Percentiles rank a stretch among this genome's conserved stretches.
phyloP scores from a whole-genome alignment of 805 yeast species.

The Komagataella ulmi region DNA sequence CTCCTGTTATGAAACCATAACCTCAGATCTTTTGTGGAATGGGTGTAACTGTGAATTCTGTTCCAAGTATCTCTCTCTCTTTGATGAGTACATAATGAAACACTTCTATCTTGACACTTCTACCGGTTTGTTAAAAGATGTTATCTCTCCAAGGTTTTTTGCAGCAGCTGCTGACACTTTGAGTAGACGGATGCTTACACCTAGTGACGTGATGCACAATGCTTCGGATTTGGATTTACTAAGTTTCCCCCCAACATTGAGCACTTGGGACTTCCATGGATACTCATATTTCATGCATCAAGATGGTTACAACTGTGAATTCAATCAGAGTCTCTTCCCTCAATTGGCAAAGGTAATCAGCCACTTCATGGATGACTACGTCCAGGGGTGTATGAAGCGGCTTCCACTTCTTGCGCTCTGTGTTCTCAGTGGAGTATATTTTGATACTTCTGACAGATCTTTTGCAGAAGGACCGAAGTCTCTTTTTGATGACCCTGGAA shows the following conservation, averaged over 20 bases:
- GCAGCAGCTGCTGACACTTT: slow-evolving; percentile 35
- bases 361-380: slow-evolving; percentile 33
- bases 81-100: slow-evolving; percentile 49
- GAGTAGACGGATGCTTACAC: slow-evolving; percentile 16
- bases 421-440: slow-evolving; percentile 28
- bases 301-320: slow-evolving; percentile 23
- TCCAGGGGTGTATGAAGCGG: slow-evolving; percentile 16
- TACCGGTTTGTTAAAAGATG: slow-evolving; percentile 38
- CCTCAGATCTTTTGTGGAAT: slow-evolving; percentile 64
- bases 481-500: not conserved
- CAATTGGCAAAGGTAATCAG: slow-evolving; percentile 26
- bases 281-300: slow-evolving; percentile 26
- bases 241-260: slow-evolving; percentile 17
- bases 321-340: slow-evolving; percentile 28
- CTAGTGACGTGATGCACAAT: slow-evolving; percentile 9
- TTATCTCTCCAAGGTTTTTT: slow-evolving; percentile 44
- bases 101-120: slow-evolving; percentile 44
- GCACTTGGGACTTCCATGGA: slow-evolving; percentile 37
- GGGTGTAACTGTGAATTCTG: slow-evolving; percentile 61
- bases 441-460: slow-evolving; percentile 7
- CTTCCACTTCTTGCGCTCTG: slow-evolving; percentile 21
- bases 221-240: slow-evolving; percentile 19
- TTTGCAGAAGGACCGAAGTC: not conserved
- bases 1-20: slow-evolving; percentile 57
- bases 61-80: slow-evolving; percentile 25